These are phyloP conservation scores for Agrocybe chaxingu DNA, from an alignment of 768 basidiomycete species.

Conservation along the genomic window DNA sequence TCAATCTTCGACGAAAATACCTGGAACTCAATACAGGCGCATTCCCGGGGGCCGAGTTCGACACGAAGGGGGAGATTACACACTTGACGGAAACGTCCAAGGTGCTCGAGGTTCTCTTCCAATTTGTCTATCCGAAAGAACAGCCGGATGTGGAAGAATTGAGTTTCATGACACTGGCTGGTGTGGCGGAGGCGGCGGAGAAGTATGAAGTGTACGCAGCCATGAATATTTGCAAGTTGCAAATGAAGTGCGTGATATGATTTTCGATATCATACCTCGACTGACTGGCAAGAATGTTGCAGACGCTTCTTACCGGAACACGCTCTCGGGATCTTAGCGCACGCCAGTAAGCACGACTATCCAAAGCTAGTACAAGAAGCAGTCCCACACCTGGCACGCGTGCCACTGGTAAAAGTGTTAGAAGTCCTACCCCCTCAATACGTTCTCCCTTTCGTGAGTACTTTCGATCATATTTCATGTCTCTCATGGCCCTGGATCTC, in stretches of 20 bases:
- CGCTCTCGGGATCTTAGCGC: slow-evolving; percentile 15
- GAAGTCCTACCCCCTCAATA: slow-evolving; percentile 11
- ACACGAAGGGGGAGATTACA: slow-evolving; percentile 19
- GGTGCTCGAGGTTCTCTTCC: slow-evolving; percentile 23
- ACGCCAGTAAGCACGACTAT: slow-evolving; percentile 21
- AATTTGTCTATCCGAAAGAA: slow-evolving; percentile 23
- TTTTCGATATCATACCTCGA: background rate
- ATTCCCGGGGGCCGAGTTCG: slow-evolving; percentile 24
- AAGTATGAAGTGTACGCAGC: slow-evolving; percentile 25
- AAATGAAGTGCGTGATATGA: slow-evolving; percentile 18
- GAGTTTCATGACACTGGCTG: slow-evolving; percentile 12
- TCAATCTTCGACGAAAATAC: slow-evolving; percentile 24
- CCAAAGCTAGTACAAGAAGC: slow-evolving; percentile 17
- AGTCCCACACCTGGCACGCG: slow-evolving; percentile 14
- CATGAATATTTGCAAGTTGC: slow-evolving; percentile 19
- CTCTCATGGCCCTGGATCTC: background rate
- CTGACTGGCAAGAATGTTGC: background rate
- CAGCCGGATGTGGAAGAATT: slow-evolving; percentile 19
- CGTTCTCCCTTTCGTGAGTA: slow-evolving; percentile 15
- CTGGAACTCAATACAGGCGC: slow-evolving; percentile 23
- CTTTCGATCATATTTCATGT: background rate
- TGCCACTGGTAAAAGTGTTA: slow-evolving; percentile 7
- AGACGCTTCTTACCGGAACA: slow-evolving; percentile 15
- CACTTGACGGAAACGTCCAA: slow-evolving; percentile 19
- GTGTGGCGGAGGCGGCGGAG: slow-evolving; percentile 24